Conservation (phyloP, 1,139 yeast genomes). For the Pichia sp. region DNA sequence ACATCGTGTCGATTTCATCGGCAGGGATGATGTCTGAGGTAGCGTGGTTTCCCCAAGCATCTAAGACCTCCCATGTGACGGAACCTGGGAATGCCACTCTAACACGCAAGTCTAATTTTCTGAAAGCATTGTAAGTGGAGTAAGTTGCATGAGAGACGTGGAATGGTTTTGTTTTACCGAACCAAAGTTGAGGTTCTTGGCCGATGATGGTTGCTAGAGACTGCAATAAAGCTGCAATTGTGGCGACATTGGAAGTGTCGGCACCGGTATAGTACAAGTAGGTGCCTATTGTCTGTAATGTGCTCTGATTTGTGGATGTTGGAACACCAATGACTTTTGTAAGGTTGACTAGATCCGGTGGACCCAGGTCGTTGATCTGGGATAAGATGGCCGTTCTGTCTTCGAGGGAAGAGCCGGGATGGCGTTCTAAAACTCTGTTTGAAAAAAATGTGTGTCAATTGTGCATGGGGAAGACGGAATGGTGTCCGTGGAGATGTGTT, state of each 20-base stretch:
- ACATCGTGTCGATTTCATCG: conserved; percentile 61
- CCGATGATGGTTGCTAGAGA: conserved; percentile 50
- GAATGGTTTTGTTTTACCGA: conserved; percentile 53
- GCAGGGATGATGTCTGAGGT: conserved; percentile 39
- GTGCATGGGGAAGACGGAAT: not conserved
- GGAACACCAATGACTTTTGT: conserved; percentile 42
- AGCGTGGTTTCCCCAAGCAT: conserved; percentile 42
- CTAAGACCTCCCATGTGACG: conserved; percentile 39
- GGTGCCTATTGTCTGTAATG: conserved; percentile 39
- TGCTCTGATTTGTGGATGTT: conserved; percentile 35
- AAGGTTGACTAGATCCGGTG: conserved; percentile 57
- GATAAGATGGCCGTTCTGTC: conserved; percentile 54
- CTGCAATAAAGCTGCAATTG: conserved; percentile 57
- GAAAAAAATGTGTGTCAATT: not conserved
- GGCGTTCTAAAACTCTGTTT: conserved; percentile 48
- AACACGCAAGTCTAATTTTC: conserved; percentile 68
- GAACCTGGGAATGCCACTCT: conserved; percentile 65
- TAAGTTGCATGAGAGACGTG: conserved; percentile 57
- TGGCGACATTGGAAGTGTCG: conserved; percentile 56
- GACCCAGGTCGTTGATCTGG: conserved; percentile 52
- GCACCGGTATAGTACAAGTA: conserved; percentile 57
- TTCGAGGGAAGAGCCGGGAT: conserved; percentile 47
- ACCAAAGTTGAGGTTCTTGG: conserved; percentile 55
- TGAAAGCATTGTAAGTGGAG: conserved; percentile 67
- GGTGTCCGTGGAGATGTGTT: no score